A percentile compares a stretch with the other conserved stretches of the same genome.
phyloP scores from a whole-genome alignment of 1,284 basidiomycete genomes.

The Anthracocystis walkeri region DNA sequence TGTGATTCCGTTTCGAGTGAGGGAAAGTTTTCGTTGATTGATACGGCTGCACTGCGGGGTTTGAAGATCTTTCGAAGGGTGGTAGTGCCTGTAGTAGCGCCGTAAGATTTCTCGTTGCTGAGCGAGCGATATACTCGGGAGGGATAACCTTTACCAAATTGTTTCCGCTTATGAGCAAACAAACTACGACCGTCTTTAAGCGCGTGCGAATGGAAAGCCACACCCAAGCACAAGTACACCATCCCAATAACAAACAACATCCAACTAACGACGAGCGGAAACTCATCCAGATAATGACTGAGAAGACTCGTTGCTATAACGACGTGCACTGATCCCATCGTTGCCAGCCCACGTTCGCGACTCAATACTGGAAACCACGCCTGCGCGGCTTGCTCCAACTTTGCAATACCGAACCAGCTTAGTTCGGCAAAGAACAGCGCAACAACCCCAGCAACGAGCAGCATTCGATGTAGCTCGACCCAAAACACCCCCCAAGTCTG shows the following conservation, averaged over 20 bases:
- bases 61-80: slow-evolving; percentile 17
- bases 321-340: slow-evolving; percentile 51
- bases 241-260: slow-evolving; percentile 52
- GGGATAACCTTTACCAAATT: slow-evolving; percentile 5
- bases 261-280: slow-evolving; percentile 55
- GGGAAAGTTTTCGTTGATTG: slow-evolving; percentile 47
- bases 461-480: slow-evolving; percentile 50
- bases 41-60: slow-evolving; percentile 12
- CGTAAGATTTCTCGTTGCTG: slow-evolving; percentile 10
- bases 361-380: slow-evolving; percentile 50
- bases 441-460: slow-evolving; percentile 33
- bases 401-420: slow-evolving; percentile 38
- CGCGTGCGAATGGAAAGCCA: slow-evolving; percentile 14
- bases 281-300: slow-evolving; percentile 46
- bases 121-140: slow-evolving; percentile 11
- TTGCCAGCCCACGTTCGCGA: slow-evolving; percentile 30
- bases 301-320: slow-evolving; percentile 39
- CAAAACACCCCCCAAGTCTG: slow-evolving; percentile 63
- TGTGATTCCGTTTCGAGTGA: slow-evolving; percentile 46
- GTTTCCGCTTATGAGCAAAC: slow-evolving; percentile 14
- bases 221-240: slow-evolving; percentile 29
- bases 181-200: slow-evolving; percentile 36
- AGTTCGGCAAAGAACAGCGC: slow-evolving; percentile 41
- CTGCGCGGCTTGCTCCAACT: slow-evolving; percentile 23
- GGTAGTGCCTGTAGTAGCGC: slow-evolving; percentile 5